Conservation (phyloP, 2,329 filamentous ascomycete species). For the Penicillium sp. region DNA sequence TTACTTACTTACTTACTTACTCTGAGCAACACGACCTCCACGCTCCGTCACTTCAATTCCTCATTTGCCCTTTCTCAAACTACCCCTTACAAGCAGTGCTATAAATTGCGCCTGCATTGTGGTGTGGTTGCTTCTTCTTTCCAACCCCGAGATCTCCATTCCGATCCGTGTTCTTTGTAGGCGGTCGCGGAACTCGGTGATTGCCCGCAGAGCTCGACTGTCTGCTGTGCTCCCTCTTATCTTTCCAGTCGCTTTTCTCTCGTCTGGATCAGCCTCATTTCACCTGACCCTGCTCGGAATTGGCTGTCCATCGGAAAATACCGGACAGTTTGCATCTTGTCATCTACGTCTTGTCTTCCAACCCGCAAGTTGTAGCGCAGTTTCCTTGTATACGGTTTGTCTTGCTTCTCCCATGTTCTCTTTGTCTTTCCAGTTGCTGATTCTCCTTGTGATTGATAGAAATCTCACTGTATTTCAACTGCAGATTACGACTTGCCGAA, state of each 20-base stretch:
- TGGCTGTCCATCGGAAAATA: neutral
- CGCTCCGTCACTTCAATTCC: neutral
- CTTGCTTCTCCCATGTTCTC: neutral
- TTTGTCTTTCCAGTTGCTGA: neutral
- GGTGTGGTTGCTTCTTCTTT: neutral
- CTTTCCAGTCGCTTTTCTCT: neutral
- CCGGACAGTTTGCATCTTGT: neutral
- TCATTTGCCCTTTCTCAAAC: constrained; percentile 1
- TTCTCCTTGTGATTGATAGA: neutral
- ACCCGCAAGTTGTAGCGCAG: constrained; percentile 3
- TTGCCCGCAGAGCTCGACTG: constrained; percentile 15
- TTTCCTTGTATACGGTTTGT: constrained; percentile 5
- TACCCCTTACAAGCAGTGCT: neutral
- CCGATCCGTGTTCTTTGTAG: constrained; percentile 1
- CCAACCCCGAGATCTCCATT: neutral
- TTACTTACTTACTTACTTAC: no score
- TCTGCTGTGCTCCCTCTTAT: constrained; percentile 6
- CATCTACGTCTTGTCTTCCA: neutral
- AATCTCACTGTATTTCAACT: neutral
- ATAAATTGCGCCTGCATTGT: neutral
- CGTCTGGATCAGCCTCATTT: neutral
- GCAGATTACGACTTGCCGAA: neutral
- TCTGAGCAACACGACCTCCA: constrained; percentile 5
- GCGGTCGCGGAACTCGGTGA: constrained; percentile 13
- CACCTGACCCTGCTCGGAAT: neutral